Percentiles rank a stretch among this genome's conserved stretches.
These are phyloP conservation scores for Solanum bulbocastanum DNA, from an alignment of 257 asterid genomes.

Conservation along the genomic window DNA sequence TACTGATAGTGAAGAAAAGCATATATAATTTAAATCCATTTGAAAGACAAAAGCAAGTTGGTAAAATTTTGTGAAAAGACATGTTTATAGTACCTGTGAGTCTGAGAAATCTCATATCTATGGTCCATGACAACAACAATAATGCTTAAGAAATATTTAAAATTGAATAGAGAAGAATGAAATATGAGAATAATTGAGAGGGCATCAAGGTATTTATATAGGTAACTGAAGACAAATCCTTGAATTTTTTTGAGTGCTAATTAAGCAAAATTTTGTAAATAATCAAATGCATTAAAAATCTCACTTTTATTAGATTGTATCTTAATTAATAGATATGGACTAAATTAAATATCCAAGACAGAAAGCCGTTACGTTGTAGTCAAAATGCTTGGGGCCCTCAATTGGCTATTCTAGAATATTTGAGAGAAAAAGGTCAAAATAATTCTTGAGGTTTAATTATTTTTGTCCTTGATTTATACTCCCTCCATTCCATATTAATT, in stretches of 20 bases:
- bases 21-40: neutral
- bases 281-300: neutral
- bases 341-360: neutral
- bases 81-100: conserved; percentile 24
- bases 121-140: conserved; percentile 31
- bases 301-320: neutral
- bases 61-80: neutral
- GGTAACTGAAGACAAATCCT: neutral
- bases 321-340: neutral
- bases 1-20: neutral
- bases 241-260: neutral
- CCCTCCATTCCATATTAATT: neutral
- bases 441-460: neutral
- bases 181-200: neutral
- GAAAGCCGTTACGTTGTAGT: neutral
- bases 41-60: neutral
- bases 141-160: neutral
- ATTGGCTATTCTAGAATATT: neutral
- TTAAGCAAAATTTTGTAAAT: neutral
- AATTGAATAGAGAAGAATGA: neutral
- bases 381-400: neutral
- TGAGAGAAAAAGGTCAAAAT: neutral
- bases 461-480: no score
- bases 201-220: conserved; percentile 35
- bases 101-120: conserved; percentile 43